Base-by-base conservation (phyloP, 148 eudicot species). In the Vaccinium macrocarpon region DNA sequence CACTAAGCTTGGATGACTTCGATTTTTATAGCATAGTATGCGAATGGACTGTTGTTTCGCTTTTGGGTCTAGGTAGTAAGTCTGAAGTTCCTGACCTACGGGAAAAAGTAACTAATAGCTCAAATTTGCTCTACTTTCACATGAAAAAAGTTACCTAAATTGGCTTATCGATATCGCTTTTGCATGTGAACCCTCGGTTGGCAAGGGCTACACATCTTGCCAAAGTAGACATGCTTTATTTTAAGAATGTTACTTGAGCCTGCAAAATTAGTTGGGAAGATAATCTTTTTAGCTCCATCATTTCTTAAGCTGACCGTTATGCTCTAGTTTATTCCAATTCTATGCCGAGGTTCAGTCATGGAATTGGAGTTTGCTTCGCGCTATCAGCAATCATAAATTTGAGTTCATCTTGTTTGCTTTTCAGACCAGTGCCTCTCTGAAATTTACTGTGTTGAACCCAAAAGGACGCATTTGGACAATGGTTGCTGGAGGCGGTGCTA, bases 401-500 rank as follows among this genome's bases (percentile, higher is more conserved):
- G 73, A 32, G 5, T 12, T 13, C 73, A 68, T 68, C 73, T 25
- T 68, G 18, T 78, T 76, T 27, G 7, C 21, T 5, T 83, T 91
- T 87, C 88, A 93, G 95, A 93, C 93, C 18, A 93, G 95, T 86
- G 93, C 95, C 85, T 93, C 95, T 74, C 76, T 93, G 90, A 93
- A 93, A 88, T 93, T 93, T 86, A 93, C 93, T 10, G 92, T 93
- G 64, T 86, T 93, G 88, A 93, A 93, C 84, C 95, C 93, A 25
- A 93, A 90, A 84, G 95, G 95, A 55, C 84, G 93, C 74, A 93
- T 93, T 86, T 93, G 95, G 95, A 93, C 95, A 51, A 93, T 93
- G 95, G 95, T 93, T 73, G 95, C 95, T 83, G 95, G 95, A 76
- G 95, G 95, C 83, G 95, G 95, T 75, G 95, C 95, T 64, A 91